phyloP scores from a whole-genome alignment of 2,329 filamentous ascomycete species.

The Phyllosticta paracitricarpa region DNA sequence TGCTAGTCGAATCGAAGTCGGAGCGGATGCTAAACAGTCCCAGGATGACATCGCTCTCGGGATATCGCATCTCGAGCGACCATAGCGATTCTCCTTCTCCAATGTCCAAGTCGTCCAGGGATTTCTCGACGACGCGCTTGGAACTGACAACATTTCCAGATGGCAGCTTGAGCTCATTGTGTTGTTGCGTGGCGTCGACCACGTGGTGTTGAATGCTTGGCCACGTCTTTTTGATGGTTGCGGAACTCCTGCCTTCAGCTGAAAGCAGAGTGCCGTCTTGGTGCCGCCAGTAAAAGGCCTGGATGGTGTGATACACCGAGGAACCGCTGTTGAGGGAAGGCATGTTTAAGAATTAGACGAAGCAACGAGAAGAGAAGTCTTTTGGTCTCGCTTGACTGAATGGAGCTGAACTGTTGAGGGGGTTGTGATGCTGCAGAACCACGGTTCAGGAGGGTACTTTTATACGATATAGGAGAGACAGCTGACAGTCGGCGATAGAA shows the following conservation, averaged over 20 bases:
- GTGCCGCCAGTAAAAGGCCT: conserved; percentile 22
- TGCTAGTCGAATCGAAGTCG: not conserved
- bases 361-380: not conserved
- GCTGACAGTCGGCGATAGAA: not conserved
- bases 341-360: conserved; percentile 14
- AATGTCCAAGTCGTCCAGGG: not conserved
- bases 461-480: not conserved
- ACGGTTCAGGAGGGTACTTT: not conserved
- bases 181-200: not conserved
- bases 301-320: conserved; percentile 20
- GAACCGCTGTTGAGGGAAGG: conserved; percentile 21
- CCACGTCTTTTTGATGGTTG: not conserved
- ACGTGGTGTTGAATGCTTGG: not conserved
- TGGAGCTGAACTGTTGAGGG: not conserved
- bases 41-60: not conserved
- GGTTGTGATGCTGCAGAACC: not conserved
- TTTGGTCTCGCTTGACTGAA: not conserved
- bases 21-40: not conserved
- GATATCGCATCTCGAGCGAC: not conserved
- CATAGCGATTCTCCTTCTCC: not conserved
- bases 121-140: not conserved
- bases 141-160: not conserved
- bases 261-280: conserved; percentile 17
- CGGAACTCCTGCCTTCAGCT: conserved; percentile 14
- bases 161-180: not conserved